Evolutionary conservation across 2,329 filamentous ascomycete genomes (phyloP).

Genomic region (Fusarium sulawesiense): DNA sequence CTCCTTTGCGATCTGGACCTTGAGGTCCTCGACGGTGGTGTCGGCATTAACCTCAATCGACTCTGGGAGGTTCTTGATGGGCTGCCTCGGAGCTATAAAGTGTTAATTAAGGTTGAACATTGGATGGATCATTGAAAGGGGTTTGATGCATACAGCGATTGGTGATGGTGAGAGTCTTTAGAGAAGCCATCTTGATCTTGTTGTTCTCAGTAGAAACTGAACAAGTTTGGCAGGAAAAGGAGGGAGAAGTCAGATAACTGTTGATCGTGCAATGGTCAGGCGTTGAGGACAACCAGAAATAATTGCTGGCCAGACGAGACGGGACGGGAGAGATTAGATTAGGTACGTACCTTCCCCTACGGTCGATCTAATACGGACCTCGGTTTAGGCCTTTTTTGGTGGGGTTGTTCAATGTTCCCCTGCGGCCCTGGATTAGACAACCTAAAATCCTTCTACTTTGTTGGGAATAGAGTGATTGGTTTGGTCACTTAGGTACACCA

Average conservation of each 20-base stretch:
- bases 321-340: constrained; percentile 18
- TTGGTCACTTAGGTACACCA: background rate
- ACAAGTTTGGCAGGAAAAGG: constrained; percentile 9
- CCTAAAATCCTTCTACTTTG: background rate
- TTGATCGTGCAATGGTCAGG: constrained; percentile 1
- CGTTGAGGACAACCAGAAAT: constrained; percentile 34
- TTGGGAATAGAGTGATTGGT: constrained; percentile 12
- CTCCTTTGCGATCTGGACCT: constrained; percentile 64
- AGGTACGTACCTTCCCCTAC: constrained; percentile 18
- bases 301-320: constrained; percentile 3
- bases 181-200: constrained; percentile 46
- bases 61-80: constrained; percentile 65
- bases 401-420: constrained; percentile 4
- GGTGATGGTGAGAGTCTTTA: constrained; percentile 57
- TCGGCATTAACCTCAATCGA: constrained; percentile 61
- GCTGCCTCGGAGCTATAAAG: constrained; percentile 58
- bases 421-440: constrained; percentile 4
- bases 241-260: background rate
- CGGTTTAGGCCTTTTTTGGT: constrained; percentile 16
- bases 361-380: constrained; percentile 9
- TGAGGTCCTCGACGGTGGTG: constrained; percentile 70
- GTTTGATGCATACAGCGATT: constrained; percentile 52
- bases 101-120: constrained; percentile 1
- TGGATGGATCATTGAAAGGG: background rate
- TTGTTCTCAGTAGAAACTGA: constrained; percentile 2